phyloP scores from a whole-genome alignment of 352 stramenopile species.

The Thalassiosira oceanica region DNA sequence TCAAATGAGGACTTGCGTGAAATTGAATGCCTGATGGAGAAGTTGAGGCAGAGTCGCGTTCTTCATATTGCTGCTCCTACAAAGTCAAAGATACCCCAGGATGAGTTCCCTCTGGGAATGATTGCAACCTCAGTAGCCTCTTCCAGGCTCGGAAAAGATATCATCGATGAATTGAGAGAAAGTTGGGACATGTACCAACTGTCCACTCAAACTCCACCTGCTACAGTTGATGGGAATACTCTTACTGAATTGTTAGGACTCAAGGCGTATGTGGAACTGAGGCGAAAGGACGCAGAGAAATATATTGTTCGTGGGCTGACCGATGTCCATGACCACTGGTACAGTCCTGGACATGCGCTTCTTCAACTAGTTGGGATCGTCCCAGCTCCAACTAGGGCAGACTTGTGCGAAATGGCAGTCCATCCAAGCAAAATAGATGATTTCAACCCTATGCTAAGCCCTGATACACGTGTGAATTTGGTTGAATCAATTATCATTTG shows the following conservation, averaged over 20 bases:
- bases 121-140: constrained; percentile 8
- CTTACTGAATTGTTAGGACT: neutral
- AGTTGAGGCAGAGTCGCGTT: no score
- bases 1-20: no score
- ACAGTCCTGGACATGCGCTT: constrained; percentile 33
- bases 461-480: constrained; percentile 11
- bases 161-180: constrained; percentile 42
- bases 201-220: constrained; percentile 2
- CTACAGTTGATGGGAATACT: neutral
- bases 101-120: constrained; percentile 33
- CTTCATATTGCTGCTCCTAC: no score
- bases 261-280: neutral
- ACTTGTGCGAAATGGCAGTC: constrained; percentile 36
- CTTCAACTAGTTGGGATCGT: constrained; percentile 27
- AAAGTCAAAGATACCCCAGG: neutral
- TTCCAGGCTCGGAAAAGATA: constrained; percentile 37
- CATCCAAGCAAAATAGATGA: constrained; percentile 7
- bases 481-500: constrained; percentile 26
- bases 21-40: no score
- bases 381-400: constrained; percentile 17
- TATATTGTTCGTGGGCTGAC: constrained; percentile 30
- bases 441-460: constrained; percentile 43
- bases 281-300: constrained; percentile 18
- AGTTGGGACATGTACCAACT: constrained; percentile 42
- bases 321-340: constrained; percentile 9